Evolutionary conservation across 768 basidiomycete species (phyloP).

Genomic region (Russula brevipes): DNA sequence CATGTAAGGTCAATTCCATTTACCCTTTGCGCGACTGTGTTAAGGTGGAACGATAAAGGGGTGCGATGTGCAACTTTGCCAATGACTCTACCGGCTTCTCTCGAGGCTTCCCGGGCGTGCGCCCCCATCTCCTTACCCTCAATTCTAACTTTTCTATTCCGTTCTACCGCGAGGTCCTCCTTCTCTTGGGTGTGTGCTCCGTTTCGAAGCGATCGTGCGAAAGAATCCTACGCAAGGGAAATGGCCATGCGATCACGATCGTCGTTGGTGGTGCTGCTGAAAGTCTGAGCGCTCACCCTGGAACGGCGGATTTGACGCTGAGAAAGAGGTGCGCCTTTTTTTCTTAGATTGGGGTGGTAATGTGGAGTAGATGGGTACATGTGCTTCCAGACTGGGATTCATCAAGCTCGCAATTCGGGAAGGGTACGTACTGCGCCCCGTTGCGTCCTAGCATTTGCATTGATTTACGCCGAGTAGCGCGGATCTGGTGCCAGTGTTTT

Average conservation of each 20-base stretch:
- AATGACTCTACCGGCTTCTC: conserved; percentile 98
- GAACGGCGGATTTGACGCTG: conserved; percentile 89
- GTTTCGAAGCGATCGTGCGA: conserved; percentile 89
- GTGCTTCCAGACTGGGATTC: conserved; percentile 69
- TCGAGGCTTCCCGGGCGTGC: conserved; percentile 80
- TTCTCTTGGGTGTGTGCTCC: conserved; percentile 85
- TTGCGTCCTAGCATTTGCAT: neutral
- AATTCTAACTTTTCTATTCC: conserved; percentile 88
- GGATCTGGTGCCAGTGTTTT: conserved; percentile 94
- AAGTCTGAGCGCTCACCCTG: conserved; percentile 88
- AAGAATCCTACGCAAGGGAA: conserved; percentile 62
- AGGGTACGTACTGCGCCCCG: conserved; percentile 48
- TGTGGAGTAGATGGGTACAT: neutral
- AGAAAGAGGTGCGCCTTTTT: conserved; percentile 52
- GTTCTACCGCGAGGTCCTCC: conserved; percentile 86
- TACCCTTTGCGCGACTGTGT: neutral
- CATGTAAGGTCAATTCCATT: conserved; percentile 55
- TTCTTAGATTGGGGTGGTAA: neutral
- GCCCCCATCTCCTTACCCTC: conserved; percentile 88
- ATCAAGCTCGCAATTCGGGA: conserved; percentile 91
- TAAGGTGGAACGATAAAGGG: conserved; percentile 45
- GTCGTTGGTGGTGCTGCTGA: conserved; percentile 97
- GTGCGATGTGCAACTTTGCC: conserved; percentile 91
- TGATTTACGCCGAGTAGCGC: conserved; percentile 48
- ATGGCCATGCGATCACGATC: conserved; percentile 70